Base-by-base conservation (phyloP, 345 rosid genomes). In the Trapa bicornis region DNA sequence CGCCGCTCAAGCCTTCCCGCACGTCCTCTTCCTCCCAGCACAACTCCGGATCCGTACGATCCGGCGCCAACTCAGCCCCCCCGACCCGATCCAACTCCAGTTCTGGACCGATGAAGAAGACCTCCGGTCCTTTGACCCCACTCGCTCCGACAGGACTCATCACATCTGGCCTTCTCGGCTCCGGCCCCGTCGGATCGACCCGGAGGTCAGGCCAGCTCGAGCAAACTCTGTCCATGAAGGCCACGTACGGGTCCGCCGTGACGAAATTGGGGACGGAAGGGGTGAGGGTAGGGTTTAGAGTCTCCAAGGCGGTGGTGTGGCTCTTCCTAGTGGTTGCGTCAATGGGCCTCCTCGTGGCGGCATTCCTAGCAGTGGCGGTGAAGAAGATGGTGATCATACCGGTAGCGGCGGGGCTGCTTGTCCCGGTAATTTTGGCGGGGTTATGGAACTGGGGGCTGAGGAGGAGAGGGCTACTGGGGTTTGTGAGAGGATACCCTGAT, bases 141-240 rank as follows among this genome's bases (percentile, higher is more conserved):
- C 81, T 88, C 3, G 90, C 81, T 32, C 97, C 98, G 1, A 93
- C 98, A 5, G 98, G 98, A 1, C 87, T 92, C 57, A 89, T 92
- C 62, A 88, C 91, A 13, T 92, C 98, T 41, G 91, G 96, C 15
- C 84, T 92, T 5, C 53, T 92, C 58, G 86, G 89, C 13, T 85
- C 98, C 37, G 88, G 92, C 15, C 78, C 89, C 1, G 73, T 86
- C 6, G 81, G 80, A 45, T 79, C 86, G 0, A 82, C 79, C 64
- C 78, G 94, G 61, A 75, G 95, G 84, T 88, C 96, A 16, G 95
- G 92, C 41, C 98, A 79, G 75, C 71, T 85, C 68, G 92, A 83
- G 37, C 83, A 68, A 48, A 74, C 74, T 37, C 78, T 69, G 5
- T 56, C 83, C 16, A 73, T 70, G 32, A 93, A 91, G 69, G 66